phyloP scores from a whole-genome alignment of 2,329 filamentous ascomycete species.

The Xylaria sp. region DNA sequence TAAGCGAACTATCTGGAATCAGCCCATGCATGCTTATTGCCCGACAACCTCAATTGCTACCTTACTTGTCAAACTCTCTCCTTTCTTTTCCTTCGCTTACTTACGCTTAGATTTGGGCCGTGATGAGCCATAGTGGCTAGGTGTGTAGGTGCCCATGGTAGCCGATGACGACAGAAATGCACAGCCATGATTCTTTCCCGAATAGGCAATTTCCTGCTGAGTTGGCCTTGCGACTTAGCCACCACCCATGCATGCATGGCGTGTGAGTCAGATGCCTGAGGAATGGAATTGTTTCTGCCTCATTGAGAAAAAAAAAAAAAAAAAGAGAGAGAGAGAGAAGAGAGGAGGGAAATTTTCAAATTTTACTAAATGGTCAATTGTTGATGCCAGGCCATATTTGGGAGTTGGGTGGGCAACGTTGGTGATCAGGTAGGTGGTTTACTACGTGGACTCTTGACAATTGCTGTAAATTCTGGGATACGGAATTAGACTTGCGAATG shows the following conservation, averaged over 20 bases:
- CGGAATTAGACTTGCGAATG: background rate
- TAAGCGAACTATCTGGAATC: background rate
- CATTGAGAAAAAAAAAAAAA: background rate
- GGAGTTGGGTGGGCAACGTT: background rate
- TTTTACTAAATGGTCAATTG: too few species aligned
- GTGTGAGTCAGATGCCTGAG: conserved; percentile 21
- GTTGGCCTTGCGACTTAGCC: background rate
- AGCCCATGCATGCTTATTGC: background rate
- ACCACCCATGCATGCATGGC: conserved; percentile 3
- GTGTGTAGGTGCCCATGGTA: background rate
- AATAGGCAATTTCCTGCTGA: conserved; percentile 26
- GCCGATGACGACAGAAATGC: background rate
- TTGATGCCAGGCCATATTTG: background rate
- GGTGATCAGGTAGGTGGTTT: background rate
- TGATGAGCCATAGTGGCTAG: conserved; percentile 20
- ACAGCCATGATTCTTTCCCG: conserved; percentile 31
- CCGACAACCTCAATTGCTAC: background rate
- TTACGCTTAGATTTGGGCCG: background rate
- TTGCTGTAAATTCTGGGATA: background rate
- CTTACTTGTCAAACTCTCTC: background rate
- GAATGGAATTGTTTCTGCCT: background rate
- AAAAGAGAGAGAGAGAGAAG: too few species aligned
- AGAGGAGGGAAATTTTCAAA: too few species aligned
- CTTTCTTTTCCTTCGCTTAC: background rate
- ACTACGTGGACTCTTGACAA: background rate